These are phyloP conservation scores for Tillandsia fasciculata DNA, from an alignment of 176 grass and related monocot genomes.

Conservation along the genomic window DNA sequence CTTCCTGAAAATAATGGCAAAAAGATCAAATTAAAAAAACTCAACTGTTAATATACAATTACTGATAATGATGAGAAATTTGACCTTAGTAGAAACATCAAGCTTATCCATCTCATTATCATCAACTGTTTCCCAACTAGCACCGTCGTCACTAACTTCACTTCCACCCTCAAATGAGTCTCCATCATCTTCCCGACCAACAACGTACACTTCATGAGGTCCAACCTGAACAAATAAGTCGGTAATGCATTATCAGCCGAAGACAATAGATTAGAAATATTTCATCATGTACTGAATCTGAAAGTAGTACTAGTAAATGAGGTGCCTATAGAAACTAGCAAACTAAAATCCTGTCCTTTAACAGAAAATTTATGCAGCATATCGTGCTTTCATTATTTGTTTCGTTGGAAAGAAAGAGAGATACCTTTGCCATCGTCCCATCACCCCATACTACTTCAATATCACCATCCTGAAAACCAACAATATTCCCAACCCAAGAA, in stretches of 20 bases:
- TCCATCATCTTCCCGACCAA: slow-evolving; percentile 83
- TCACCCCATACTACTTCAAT: slow-evolving; percentile 83
- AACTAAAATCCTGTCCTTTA: too few species aligned
- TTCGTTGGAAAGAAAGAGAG: too few species aligned
- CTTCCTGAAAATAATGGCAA: slow-evolving; percentile 23
- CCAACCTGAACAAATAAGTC: slow-evolving; percentile 56
- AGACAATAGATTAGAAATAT: too few species aligned
- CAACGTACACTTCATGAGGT: slow-evolving; percentile 83
- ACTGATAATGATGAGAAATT: slow-evolving; percentile 9
- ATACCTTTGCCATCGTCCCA: slow-evolving; percentile 74
- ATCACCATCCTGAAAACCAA: slow-evolving; percentile 56
- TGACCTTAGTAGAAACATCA: slow-evolving; percentile 55
- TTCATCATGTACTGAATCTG: too few species aligned
- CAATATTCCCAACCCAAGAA: slow-evolving; percentile 73
- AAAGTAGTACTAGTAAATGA: too few species aligned
- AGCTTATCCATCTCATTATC: slow-evolving; percentile 60
- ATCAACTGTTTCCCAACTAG: slow-evolving; percentile 97
- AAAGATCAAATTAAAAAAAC: slow-evolving; percentile 20
- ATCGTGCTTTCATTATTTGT: too few species aligned
- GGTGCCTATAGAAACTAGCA: too few species aligned
- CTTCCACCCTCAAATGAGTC: slow-evolving; percentile 63
- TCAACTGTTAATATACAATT: slow-evolving; percentile 7
- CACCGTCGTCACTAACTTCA: slow-evolving; percentile 36
- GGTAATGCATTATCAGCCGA: neutral
- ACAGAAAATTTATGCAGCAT: too few species aligned